phyloP scores from a whole-genome alignment of 345 rosid species.

The Atalantia buxifolia region DNA sequence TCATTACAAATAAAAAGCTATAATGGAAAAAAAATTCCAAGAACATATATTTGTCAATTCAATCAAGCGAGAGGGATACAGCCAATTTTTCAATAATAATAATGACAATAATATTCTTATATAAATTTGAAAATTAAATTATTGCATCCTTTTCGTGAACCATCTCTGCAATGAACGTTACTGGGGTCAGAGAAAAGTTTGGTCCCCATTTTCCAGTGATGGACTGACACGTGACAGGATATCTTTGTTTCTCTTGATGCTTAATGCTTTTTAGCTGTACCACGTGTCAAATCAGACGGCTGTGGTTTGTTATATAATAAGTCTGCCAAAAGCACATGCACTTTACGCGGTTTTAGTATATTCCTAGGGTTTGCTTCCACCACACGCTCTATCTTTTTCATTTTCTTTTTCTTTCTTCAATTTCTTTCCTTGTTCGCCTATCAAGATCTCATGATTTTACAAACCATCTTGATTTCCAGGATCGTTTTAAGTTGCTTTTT shows the following conservation, averaged over 20 bases:
- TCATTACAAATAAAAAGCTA: not conserved
- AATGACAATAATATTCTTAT: not conserved
- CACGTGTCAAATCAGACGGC: slow-evolving; percentile 33
- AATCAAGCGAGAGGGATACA: not conserved
- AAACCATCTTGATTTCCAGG: not conserved
- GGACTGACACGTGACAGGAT: not conserved
- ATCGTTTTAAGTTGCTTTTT: not conserved
- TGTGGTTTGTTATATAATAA: not conserved
- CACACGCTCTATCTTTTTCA: slow-evolving; percentile 25
- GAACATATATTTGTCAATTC: not conserved
- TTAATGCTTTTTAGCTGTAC: not conserved
- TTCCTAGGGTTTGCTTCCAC: slow-evolving; percentile 32
- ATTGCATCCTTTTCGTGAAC: not conserved
- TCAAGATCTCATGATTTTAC: slow-evolving; percentile 3
- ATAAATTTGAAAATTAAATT: not conserved
- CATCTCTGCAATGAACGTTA: not conserved
- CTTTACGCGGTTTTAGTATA: slow-evolving; percentile 42
- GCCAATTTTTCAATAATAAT: not conserved
- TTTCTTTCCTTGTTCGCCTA: not conserved
- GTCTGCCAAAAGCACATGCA: slow-evolving; percentile 34
- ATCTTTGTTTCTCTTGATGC: not conserved
- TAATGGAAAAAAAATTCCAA: not conserved
- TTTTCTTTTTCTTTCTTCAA: not conserved
- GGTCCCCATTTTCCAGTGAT: not conserved
- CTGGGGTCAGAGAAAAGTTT: not conserved